A percentile compares a stretch with the other conserved stretches of the same genome.
These are phyloP conservation scores for Rosa lucieae DNA, from an alignment of 306 rosid genomes.

Conservation along the genomic window DNA sequence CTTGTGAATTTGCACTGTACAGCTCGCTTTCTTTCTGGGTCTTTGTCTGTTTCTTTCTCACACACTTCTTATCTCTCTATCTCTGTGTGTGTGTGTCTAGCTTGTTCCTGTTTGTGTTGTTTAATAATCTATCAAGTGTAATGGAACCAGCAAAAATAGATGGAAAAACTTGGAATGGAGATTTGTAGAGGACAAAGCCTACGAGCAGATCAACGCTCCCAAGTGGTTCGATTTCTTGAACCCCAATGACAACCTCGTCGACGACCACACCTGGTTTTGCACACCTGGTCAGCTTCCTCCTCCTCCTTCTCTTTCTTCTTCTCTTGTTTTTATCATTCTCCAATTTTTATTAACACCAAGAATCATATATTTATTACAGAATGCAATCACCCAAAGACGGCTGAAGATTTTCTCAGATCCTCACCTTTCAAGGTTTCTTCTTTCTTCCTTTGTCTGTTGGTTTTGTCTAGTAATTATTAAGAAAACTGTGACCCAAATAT, in stretches of 20 bases:
- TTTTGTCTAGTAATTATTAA: conserved; percentile 12
- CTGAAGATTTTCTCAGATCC: conserved; percentile 71
- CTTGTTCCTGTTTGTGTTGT: neutral
- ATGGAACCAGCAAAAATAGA: conserved; percentile 98
- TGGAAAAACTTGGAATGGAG: conserved; percentile 86
- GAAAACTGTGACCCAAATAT: conserved; percentile 11
- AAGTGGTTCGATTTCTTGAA: conserved; percentile 88
- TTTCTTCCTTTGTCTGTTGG: conserved; percentile 5
- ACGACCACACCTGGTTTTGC: conserved; percentile 90
- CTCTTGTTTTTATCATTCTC: neutral
- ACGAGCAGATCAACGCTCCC: conserved; percentile 88
- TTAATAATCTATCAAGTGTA: neutral
- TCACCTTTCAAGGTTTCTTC: conserved; percentile 73
- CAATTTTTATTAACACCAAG: neutral
- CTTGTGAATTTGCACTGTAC: neutral
- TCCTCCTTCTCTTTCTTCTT: neutral
- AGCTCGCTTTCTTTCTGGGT: conserved; percentile 2
- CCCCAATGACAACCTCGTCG: conserved; percentile 32
- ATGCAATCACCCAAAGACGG: conserved; percentile 87
- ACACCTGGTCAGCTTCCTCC: conserved; percentile 50
- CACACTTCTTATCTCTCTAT: neutral
- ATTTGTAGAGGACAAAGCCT: conserved; percentile 70
- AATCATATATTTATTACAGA: conserved; percentile 40
- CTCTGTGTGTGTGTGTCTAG: neutral
- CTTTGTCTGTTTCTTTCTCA: neutral